Evolutionary conservation across 192 early-diverging fungal species (phyloP).

Genomic region (Coemansia sp.): DNA sequence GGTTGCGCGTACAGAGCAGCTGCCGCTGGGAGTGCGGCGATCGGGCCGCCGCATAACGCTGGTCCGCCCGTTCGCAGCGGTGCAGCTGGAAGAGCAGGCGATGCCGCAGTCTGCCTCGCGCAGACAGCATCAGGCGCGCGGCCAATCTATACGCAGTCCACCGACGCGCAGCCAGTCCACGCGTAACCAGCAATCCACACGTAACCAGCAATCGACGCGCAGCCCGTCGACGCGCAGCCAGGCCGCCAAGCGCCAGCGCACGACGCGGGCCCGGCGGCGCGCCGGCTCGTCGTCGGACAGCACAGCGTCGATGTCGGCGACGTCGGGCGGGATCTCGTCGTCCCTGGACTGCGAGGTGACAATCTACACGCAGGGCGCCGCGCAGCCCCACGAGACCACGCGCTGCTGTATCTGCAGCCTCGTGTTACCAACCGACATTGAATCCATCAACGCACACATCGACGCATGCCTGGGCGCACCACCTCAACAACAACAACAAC

Average conservation of each 20-base stretch:
- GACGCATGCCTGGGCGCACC: slow-evolving; percentile 61
- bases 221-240: neutral
- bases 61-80: too few relatives aligned
- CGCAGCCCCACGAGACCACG: slow-evolving; percentile 3
- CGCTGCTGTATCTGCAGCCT: slow-evolving; percentile 28
- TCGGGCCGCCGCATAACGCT: neutral
- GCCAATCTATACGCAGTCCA: too few relatives aligned
- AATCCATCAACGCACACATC: slow-evolving; percentile 72
- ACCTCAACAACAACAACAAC: too few relatives aligned
- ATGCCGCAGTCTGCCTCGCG: too few relatives aligned
- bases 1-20: neutral
- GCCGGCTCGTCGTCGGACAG: neutral
- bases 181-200: too few relatives aligned
- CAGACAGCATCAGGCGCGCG: too few relatives aligned
- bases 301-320: neutral
- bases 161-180: neutral
- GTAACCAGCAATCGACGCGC: too few relatives aligned
- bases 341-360: slow-evolving; percentile 23
- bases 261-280: neutral
- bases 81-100: too few relatives aligned
- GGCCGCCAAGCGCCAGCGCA: neutral
- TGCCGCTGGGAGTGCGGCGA: neutral
- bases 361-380: slow-evolving; percentile 18
- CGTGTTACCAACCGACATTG: slow-evolving; percentile 38
- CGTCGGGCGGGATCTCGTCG: slow-evolving; percentile 12